These are phyloP conservation scores for Chlamydomonas reinhardtii DNA, from an alignment of 163 green algal species.

Conservation along the genomic window DNA sequence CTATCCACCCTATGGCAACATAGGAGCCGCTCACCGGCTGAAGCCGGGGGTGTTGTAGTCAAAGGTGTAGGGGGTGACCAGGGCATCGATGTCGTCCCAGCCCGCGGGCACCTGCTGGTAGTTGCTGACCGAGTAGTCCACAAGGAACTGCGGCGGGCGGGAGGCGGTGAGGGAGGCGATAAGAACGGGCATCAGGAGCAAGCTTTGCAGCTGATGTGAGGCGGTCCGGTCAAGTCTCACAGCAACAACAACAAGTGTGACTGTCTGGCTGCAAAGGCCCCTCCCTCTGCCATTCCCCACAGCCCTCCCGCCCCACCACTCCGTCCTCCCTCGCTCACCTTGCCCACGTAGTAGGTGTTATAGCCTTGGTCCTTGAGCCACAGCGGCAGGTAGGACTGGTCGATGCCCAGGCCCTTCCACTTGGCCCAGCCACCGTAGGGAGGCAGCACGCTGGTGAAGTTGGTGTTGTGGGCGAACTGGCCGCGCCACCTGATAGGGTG, in stretches of 20 bases:
- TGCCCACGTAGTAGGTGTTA: constrained; percentile 42
- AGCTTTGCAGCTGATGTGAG: no score
- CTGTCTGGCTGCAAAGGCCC: no score
- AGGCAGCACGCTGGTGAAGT: constrained; percentile 36
- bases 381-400: constrained; percentile 38
- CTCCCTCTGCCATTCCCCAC: no score
- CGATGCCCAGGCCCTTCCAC: constrained; percentile 47
- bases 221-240: no score
- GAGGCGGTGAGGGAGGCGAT: no score
- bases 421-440: constrained; percentile 32
- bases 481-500: constrained; percentile 2
- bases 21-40: constrained; percentile 17
- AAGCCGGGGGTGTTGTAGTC: constrained; percentile 46
- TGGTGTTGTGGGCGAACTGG: constrained; percentile 53
- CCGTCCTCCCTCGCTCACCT: neutral
- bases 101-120: constrained; percentile 23
- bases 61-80: constrained; percentile 44
- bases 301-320: no score
- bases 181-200: no score
- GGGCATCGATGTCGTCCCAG: constrained; percentile 42
- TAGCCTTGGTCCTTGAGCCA: constrained; percentile 45
- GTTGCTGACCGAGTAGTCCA: constrained; percentile 36
- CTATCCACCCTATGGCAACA: no score
- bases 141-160: constrained; percentile 27
- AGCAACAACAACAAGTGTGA: no score